Conservation (phyloP, 768 basidiomycete species). For the Mycena capillaripes region DNA sequence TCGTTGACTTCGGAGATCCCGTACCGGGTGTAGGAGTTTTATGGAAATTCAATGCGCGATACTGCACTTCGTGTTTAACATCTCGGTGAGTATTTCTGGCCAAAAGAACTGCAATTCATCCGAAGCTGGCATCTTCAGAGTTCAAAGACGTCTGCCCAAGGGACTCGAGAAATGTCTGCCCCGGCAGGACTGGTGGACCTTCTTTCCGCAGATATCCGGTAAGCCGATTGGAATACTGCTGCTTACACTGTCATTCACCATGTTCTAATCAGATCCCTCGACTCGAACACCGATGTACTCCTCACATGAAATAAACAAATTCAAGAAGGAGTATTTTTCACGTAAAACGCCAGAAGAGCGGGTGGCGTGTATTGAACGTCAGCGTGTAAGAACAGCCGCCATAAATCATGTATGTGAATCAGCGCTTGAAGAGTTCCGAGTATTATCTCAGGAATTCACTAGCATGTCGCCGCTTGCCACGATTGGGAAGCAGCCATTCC, state of each 20-base stretch:
- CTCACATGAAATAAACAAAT: neutral
- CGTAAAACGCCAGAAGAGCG: neutral
- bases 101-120: neutral
- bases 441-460: neutral
- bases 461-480: neutral
- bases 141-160: neutral
- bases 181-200: neutral
- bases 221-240: neutral
- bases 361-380: neutral
- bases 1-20: neutral
- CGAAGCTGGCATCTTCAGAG: neutral
- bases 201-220: neutral
- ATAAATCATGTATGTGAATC: neutral
- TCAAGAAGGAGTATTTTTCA: neutral
- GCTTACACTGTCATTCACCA: neutral
- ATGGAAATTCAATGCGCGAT: constrained; percentile 4
- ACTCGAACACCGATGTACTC: neutral
- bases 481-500: neutral
- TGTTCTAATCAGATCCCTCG: neutral
- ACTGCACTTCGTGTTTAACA: neutral
- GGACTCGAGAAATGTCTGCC: neutral
- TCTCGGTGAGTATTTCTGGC: neutral
- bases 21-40: neutral
- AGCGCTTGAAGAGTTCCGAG: neutral
- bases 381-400: neutral